phyloP scores from a whole-genome alignment of 2,329 filamentous ascomycete species.

The Bisporella sp. region DNA sequence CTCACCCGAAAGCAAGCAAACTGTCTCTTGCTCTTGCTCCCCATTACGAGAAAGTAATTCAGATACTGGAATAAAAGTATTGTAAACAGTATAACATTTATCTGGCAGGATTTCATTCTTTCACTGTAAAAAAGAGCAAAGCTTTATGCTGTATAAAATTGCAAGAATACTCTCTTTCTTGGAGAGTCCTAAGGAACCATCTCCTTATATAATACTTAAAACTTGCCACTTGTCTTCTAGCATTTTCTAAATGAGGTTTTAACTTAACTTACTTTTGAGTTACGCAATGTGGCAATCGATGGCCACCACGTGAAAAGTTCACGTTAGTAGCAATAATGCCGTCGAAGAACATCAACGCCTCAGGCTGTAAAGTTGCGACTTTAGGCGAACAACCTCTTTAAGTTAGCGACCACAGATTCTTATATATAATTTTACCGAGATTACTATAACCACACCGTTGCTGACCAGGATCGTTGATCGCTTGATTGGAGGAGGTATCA shows the following conservation, averaged over 20 bases:
- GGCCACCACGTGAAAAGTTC: neutral
- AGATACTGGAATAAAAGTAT: neutral
- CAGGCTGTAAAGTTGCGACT: neutral
- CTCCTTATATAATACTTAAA: constrained; percentile 2
- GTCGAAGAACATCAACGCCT: neutral
- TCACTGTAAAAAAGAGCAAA: neutral
- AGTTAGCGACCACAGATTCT: no score
- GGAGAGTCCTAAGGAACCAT: constrained; percentile 3
- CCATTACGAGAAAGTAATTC: neutral
- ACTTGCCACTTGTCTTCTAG: constrained; percentile 1
- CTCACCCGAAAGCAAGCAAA: neutral
- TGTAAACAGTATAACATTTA: neutral
- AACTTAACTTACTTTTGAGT: neutral
- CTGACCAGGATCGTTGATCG: neutral
- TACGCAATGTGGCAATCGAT: neutral
- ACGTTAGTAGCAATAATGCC: neutral
- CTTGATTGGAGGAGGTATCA: neutral
- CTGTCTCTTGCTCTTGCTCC: neutral
- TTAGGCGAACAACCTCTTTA: neutral
- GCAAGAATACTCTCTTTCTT: neutral
- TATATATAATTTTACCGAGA: no score
- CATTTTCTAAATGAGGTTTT: neutral
- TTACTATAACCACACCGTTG: no score
- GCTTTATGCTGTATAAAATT: neutral
- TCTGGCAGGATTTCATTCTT: neutral